Percentiles rank a stretch among this genome's conserved stretches.
Evolutionary conservation across 2,329 filamentous ascomycete species (phyloP).

Genomic region (Neurospora crassa): DNA sequence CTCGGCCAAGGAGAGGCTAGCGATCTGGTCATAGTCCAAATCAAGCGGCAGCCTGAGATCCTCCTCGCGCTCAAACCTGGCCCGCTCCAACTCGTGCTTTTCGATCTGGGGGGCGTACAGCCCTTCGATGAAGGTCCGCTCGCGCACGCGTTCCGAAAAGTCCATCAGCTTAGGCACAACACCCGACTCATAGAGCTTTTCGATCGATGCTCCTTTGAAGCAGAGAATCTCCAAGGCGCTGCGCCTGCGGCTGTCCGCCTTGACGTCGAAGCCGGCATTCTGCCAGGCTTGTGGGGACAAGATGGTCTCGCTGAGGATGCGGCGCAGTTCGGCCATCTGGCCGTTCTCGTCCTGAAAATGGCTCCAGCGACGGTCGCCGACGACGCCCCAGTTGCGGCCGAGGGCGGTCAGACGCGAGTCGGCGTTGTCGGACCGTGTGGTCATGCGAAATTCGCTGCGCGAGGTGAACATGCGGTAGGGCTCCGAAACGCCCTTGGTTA

Average conservation of each 20-base stretch:
- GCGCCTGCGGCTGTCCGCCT: constrained; percentile 55
- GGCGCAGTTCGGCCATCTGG: constrained; percentile 58
- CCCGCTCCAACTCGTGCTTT: constrained; percentile 58
- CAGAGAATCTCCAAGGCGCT: constrained; percentile 74
- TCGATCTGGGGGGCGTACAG: constrained; percentile 79
- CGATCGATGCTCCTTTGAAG: constrained; percentile 48
- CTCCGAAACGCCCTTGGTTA: constrained; percentile 93
- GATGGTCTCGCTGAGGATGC: constrained; percentile 46
- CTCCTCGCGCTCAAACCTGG: constrained; percentile 68
- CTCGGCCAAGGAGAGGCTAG: constrained; percentile 73
- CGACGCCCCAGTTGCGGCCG: constrained; percentile 66
- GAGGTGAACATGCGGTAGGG: constrained; percentile 98
- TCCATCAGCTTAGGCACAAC: constrained; percentile 46
- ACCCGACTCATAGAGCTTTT: constrained; percentile 37
- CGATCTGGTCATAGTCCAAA: constrained; percentile 65
- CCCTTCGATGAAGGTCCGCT: constrained; percentile 70
- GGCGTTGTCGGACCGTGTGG: constrained; percentile 85
- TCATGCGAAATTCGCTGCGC: constrained; percentile 91
- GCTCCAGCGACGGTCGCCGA: constrained; percentile 32
- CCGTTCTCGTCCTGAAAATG: constrained; percentile 41
- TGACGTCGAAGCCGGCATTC: constrained; percentile 57
- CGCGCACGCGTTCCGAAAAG: constrained; percentile 50
- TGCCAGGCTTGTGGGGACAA: constrained; percentile 59
- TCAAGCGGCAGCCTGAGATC: constrained; percentile 59
- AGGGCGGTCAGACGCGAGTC: constrained; percentile 75